Percentiles rank a stretch among this genome's conserved stretches.
Evolutionary conservation across 257 asterid species (phyloP).

Genomic region (Capsicum chinense): DNA sequence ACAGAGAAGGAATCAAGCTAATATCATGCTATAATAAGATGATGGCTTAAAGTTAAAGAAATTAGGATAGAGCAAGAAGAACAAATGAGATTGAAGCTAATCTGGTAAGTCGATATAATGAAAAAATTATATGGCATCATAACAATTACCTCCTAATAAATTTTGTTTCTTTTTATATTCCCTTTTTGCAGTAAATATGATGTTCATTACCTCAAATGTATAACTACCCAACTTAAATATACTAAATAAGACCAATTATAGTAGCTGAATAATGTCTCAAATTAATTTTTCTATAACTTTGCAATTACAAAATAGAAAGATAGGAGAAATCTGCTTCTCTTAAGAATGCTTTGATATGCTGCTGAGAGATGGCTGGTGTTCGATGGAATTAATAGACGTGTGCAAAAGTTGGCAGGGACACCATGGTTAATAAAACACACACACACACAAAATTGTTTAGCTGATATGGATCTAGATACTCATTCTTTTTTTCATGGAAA

Average conservation of each 20-base stretch:
- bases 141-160: background rate
- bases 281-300: background rate
- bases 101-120: background rate
- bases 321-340: background rate
- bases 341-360: background rate
- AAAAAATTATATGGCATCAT: background rate
- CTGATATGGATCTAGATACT: no score
- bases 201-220: background rate
- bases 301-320: background rate
- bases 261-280: background rate
- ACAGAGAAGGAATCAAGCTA: background rate
- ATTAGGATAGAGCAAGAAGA: background rate
- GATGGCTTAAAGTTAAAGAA: background rate
- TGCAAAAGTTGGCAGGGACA: no score
- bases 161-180: background rate
- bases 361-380: no score
- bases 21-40: background rate
- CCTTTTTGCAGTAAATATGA: background rate
- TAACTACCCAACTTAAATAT: background rate
- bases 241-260: background rate
- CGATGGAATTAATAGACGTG: no score
- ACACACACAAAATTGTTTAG: no score
- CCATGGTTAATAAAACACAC: no score
- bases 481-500: no score
- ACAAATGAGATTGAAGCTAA: background rate